phyloP scores from a whole-genome alignment of 257 asterid species.

The Rehmannia glutinosa region DNA sequence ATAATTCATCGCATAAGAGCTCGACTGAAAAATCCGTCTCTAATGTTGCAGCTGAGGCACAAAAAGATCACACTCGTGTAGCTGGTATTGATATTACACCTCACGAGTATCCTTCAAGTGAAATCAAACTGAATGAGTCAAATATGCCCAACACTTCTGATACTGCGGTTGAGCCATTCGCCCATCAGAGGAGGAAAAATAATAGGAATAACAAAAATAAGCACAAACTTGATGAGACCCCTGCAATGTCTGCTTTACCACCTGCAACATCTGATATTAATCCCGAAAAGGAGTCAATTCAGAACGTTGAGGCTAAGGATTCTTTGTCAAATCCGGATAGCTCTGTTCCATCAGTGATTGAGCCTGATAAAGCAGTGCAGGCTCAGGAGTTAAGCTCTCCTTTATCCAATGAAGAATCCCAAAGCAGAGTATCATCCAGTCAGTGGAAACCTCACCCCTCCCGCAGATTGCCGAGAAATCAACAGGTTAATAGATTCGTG shows the following conservation, averaged over 20 bases:
- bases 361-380: conserved; percentile 32
- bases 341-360: conserved; percentile 29
- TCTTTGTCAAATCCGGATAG: conserved; percentile 32
- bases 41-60: conserved; percentile 26
- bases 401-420: conserved; percentile 47
- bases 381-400: conserved; percentile 36
- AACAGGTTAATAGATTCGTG: conserved; percentile 48
- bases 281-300: conserved; percentile 29
- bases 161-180: conserved; percentile 34
- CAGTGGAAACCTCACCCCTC: conserved; percentile 59
- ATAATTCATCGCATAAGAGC: conserved; percentile 31
- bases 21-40: conserved; percentile 35
- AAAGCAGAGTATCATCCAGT: conserved; percentile 35
- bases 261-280: conserved; percentile 25
- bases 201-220: conserved; percentile 50
- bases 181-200: conserved; percentile 54
- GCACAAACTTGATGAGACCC: conserved; percentile 48
- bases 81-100: conserved; percentile 25
- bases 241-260: conserved; percentile 27
- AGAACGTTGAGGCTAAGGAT: conserved; percentile 35
- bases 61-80: conserved; percentile 24
- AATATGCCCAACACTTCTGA: conserved; percentile 26
- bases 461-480: conserved; percentile 57
- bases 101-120: conserved; percentile 31
- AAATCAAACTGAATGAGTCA: conserved; percentile 32